Base-by-base conservation (phyloP, 1,139 yeast genomes). In the Hansenula sp. region DNA sequence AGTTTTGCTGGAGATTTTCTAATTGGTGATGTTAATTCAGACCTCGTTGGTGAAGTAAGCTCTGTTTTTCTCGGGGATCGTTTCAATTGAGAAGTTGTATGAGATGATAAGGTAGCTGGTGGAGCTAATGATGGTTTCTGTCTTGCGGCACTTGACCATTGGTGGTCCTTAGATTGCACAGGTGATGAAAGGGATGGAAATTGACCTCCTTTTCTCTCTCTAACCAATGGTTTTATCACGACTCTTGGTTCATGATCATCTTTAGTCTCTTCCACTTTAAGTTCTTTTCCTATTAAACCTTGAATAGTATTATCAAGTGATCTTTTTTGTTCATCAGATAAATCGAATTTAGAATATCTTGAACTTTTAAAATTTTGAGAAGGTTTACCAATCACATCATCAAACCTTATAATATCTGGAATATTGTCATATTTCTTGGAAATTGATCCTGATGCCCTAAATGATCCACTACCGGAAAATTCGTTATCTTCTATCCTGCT, bases 391-490 rank as follows among this genome's bases (percentile, higher is more conserved):
- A 46, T 41, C 12, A 44, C 43, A 26, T 55, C 57, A 26, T 55
- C 59, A 40, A 55, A 55, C 18, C 51, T 45, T 17, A 53, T 40
- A 10, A 55, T 47, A 6, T 53, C 52, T 2, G 53, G 47, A 10
- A 46, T 49, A 10, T 50, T n/a, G 18, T 39, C 48, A 22, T 43
- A 32, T 20, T 42, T 47, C 29, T 42, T 43, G 22, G 25, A 21
- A 36, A 30, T 3, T 29, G 14, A 24, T 13, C 22, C 26, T 6
- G 34, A 20, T 13, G 34, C 17, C 29, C 19, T 16, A 12, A 28
- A 18, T 17, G 21, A 2, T 12, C 11, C 21, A 24, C 17, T 32
- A 18, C n/a, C 19, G 6, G 22, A 29, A 14, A 27, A 6, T 5
- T n/a, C 10, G 11, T 30, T 17, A 20, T 19, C 11, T 8, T 19